These are phyloP conservation scores for Allantophomopsis lycopodina DNA, from an alignment of 2,329 filamentous ascomycete genomes.

Conservation along the genomic window DNA sequence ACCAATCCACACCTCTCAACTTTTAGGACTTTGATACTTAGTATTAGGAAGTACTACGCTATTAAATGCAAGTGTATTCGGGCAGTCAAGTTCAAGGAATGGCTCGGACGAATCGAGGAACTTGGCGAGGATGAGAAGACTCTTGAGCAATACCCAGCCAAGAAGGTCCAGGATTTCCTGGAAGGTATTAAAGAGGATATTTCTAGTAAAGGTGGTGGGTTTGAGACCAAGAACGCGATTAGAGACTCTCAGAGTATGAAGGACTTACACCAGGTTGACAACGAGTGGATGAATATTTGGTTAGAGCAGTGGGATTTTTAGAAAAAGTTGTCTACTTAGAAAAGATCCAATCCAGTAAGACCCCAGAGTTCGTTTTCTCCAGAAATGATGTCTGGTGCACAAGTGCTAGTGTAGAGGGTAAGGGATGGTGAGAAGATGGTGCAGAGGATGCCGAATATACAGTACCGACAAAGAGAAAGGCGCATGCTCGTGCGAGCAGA, in stretches of 20 bases:
- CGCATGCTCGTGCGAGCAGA: too few relatives aligned
- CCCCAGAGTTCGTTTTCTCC: too few relatives aligned
- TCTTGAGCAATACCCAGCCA: slow-evolving; percentile 29
- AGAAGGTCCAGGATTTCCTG: slow-evolving; percentile 30
- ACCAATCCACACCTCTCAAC: slow-evolving; percentile 13
- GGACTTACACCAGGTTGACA: slow-evolving; percentile 12
- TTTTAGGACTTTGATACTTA: slow-evolving; percentile 12
- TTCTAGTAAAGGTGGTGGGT: neutral
- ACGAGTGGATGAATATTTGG: slow-evolving; percentile 21
- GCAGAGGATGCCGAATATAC: too few relatives aligned
- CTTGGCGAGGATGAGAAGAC: slow-evolving; percentile 26
- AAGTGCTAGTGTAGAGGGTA: too few relatives aligned
- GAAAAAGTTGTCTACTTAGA: too few relatives aligned
- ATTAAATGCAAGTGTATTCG: neutral
- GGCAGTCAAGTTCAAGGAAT: too few relatives aligned
- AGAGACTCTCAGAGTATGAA: slow-evolving; percentile 14
- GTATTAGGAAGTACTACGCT: slow-evolving; percentile 6
- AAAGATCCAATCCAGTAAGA: too few relatives aligned
- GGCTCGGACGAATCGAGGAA: slow-evolving; percentile 17
- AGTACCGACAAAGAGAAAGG: too few relatives aligned
- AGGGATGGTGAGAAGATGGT: too few relatives aligned
- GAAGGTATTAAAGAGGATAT: slow-evolving; percentile 6
- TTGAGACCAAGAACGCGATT: slow-evolving; percentile 13
- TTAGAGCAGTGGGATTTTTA: slow-evolving; percentile 19
- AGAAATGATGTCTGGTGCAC: too few relatives aligned